Base-by-base conservation (phyloP, 768 basidiomycete species). In the Kwoniella botswanensis region DNA sequence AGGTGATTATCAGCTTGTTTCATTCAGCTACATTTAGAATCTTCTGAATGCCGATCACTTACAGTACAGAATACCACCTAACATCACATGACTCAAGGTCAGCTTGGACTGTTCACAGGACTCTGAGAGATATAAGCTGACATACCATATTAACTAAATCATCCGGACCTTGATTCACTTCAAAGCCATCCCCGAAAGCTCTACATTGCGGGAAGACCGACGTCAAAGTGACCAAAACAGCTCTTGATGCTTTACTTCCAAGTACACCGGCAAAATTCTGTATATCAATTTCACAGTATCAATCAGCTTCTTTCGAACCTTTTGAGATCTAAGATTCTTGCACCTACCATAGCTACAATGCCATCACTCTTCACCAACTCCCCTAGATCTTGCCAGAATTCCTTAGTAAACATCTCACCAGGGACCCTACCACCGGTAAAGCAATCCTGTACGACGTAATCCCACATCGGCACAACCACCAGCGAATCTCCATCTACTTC, bases 341-440 rank as follows among this genome's bases (percentile, higher is more conserved):
- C 35, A 35, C 90, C 85, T 74, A 94, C 94, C 75, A 97, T 89
- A 21, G 89, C 93, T 15, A 96, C 82, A 17, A 94, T 86, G 3
- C 91, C 95, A 58, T 92, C 89, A 3, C 88, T 85, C 13, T 87
- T 86, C 83, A 96, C 87, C 21, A 90, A 80, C 2, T 82, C 76
- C 75, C 88, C 90, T 63, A 96, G 79, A 64, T 90, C 89, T 24
- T 86, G 74, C 92, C 93, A 96, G 79, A 95, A 95, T 74, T 94
- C 90, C 41, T 87, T 52, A 0, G 94, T 92, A 84, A 91, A 98
- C 63, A 98, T 85, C 77, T 93, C 90, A 46, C 89, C 85, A 0
- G 96, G 94, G 2, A 98, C 90, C n/a, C 89, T 89, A 3, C 96
- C 96, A 10, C 95, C 96, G 10, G 94, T 93, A 82, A 97, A 98